A percentile compares a stretch with the other conserved stretches of the same genome.
These are phyloP conservation scores for Adansonia madagascariensis DNA, from an alignment of 441 rosid genomes.

Conservation along the genomic window DNA sequence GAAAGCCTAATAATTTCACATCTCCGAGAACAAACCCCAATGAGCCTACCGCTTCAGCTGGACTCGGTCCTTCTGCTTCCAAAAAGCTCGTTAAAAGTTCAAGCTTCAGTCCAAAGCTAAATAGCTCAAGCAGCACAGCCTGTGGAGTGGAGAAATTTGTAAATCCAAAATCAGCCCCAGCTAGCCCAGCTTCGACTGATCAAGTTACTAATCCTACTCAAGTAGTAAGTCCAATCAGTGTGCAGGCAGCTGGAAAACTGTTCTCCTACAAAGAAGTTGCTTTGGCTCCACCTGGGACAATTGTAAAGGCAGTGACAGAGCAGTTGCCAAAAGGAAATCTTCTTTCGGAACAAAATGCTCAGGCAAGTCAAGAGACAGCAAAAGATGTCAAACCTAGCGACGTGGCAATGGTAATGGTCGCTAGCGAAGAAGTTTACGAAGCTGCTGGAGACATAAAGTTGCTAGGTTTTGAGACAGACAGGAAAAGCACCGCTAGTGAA, in stretches of 20 bases:
- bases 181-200: slow-evolving; percentile 57
- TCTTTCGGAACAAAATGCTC: slow-evolving; percentile 38
- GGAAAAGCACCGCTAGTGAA: slow-evolving; percentile 34
- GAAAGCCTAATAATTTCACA: slow-evolving; percentile 63
- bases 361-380: slow-evolving; percentile 44
- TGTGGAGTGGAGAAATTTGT: slow-evolving; percentile 54
- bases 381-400: slow-evolving; percentile 35
- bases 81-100: slow-evolving; percentile 73
- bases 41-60: slow-evolving; percentile 55
- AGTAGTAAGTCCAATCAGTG: slow-evolving; percentile 55
- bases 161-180: slow-evolving; percentile 55
- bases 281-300: slow-evolving; percentile 93
- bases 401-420: slow-evolving; percentile 33
- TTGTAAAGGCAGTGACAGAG: slow-evolving; percentile 86
- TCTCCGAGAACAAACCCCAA: slow-evolving; percentile 61
- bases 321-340: slow-evolving; percentile 61
- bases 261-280: slow-evolving; percentile 99
- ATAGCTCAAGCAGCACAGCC: slow-evolving; percentile 39
- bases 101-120: slow-evolving; percentile 73
- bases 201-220: slow-evolving; percentile 60
- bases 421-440: slow-evolving; percentile 43
- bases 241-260: slow-evolving; percentile 81
- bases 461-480: slow-evolving; percentile 40
- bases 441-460: slow-evolving; percentile 40
- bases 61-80: slow-evolving; percentile 50